Evolutionary conservation across 495 filamentous ascomycete genomes (phyloP), one percentile per base, ranked within the genome.

Genomic region (Sabuloglossum arenarium): DNA sequence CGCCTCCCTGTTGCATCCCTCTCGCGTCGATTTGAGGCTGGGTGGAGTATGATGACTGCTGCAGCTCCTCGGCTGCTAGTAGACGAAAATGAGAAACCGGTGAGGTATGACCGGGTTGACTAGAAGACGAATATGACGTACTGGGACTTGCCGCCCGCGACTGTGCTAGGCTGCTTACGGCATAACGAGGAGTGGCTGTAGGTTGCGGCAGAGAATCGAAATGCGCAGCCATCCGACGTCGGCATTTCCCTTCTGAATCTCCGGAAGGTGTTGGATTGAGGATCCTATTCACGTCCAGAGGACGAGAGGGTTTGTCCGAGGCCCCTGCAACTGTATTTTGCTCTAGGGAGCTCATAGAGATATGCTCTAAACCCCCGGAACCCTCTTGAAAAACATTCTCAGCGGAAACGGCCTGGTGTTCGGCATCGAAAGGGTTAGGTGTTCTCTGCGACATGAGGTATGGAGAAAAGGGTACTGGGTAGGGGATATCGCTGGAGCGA

Each of bases 141-240:
- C 68, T 75, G 1, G 78, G 77, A 56, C 77, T 80, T 11, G 71
- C 69, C 58, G 75, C 76, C 62, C 75, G 74, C 0, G 78, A 77
- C 0, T 60, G 58, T 21, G 64, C 59, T 45, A n/a, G 34, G 34
- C 16, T 39, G n/a, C n/a, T n/a, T n/a, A n/a, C n/a, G 8, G 34
- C 8, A 39, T 39, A 39, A 8, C 16, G 34, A n/a, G n/a, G n/a
- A 39, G 34, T 39, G 34, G 34, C 34, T 16, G 34, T 39, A 16
- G 34, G 16, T 8, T 8, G 16, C 34, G 34, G 34, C 16, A 16
- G 34, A 8, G 34, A 39, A 8, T 39, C 34, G 34, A 39, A 16
- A 39, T 39, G 34, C 34, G 34, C 34, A 8, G 34, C 34, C 8
- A 8, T 16, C 16, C 34, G 8, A 39, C 34, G 34, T 16, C 34